Evolutionary conservation across 2,329 filamentous ascomycete species (phyloP).

Genomic region (Colletotrichum sp.): DNA sequence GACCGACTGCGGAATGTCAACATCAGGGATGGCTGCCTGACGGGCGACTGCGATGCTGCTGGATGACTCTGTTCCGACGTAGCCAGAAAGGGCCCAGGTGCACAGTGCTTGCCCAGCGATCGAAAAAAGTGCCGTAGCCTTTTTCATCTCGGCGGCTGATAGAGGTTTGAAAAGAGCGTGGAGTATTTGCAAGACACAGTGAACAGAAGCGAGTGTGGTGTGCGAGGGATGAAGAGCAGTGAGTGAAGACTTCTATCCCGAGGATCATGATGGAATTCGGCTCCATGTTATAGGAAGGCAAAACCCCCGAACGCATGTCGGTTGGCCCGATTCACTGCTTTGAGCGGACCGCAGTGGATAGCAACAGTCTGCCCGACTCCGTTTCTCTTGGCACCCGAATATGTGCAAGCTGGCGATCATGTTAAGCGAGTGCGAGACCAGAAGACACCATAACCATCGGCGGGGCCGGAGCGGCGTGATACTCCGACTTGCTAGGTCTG

Average conservation of each 20-base stretch:
- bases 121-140: fast-evolving
- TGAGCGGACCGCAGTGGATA: not conserved
- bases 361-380: not conserved
- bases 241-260: not conserved
- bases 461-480: not conserved
- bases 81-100: not conserved
- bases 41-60: not conserved
- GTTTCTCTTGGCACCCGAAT: not conserved
- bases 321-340: not conserved
- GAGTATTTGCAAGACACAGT: not conserved
- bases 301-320: not conserved
- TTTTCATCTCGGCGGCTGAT: not conserved
- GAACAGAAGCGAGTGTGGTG: not conserved
- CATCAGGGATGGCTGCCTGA: not conserved
- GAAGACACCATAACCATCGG: not conserved
- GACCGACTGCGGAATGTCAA: not conserved
- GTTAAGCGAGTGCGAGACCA: not conserved
- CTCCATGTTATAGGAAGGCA: not conserved
- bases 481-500: not conserved
- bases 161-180: not conserved
- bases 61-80: not conserved
- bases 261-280: not conserved
- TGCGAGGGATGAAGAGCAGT: not conserved
- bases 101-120: not conserved
- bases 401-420: not conserved